These are phyloP conservation scores for Fragilariopsis cylindrus DNA, from an alignment of 108 stramenopile species.

Conservation along the genomic window DNA sequence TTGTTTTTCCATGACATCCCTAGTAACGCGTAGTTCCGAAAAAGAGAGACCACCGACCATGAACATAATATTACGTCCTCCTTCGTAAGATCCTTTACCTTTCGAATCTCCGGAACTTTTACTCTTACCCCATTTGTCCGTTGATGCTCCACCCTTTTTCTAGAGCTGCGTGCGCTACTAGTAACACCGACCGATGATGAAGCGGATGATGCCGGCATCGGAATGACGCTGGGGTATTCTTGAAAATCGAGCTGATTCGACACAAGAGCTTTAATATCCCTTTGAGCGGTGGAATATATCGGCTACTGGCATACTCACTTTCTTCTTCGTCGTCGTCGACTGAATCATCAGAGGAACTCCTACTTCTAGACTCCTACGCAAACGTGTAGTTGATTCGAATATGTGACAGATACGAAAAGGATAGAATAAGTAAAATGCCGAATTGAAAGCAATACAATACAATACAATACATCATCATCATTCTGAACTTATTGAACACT, in stretches of 20 bases:
- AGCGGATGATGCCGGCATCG: conserved; percentile 54
- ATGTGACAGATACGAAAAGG: no score
- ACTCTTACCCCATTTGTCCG: conserved; percentile 31
- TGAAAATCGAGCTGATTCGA: conserved; percentile 70
- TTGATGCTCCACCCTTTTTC: conserved; percentile 27
- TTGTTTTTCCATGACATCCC: conserved; percentile 76
- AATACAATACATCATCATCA: no score
- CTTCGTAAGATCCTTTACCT: conserved; percentile 39
- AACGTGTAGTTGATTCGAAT: no score
- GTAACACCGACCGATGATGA: conserved; percentile 23
- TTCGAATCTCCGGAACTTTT: conserved; percentile 32
- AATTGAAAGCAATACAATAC: not conserved
- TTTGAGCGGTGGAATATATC: conserved; percentile 80
- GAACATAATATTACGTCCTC: conserved; percentile 85
- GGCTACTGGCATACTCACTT: conserved; percentile 77
- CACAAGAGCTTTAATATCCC: conserved; percentile 65
- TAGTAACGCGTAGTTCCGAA: conserved; percentile 80
- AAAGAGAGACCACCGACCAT: conserved; percentile 87
- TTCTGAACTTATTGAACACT: no score
- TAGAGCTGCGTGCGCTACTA: conserved; percentile 35
- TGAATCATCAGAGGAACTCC: not conserved
- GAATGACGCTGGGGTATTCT: conserved; percentile 87
- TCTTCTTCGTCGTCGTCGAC: conserved; percentile 50
- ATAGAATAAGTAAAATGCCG: not conserved
- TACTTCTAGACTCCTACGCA: conserved; percentile 7